These are phyloP conservation scores for Aulographum hederae DNA, from an alignment of 2,329 filamentous ascomycete genomes.

Conservation along the genomic window DNA sequence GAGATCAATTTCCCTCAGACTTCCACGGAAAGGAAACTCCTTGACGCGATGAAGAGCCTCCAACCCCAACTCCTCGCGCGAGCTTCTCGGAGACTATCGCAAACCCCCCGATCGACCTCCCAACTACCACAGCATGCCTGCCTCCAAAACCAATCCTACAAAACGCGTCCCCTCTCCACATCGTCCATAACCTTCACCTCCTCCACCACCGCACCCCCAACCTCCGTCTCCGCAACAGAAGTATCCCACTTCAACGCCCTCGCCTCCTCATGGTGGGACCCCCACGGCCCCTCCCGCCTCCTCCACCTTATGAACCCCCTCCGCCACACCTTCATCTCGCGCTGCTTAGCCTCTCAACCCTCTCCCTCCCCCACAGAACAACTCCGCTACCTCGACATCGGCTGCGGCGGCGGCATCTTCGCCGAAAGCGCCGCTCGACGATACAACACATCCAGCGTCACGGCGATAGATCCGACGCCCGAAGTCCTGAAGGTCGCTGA, in stretches of 20 bases:
- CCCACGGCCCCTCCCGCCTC: constrained; percentile 75
- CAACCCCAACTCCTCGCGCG: no score
- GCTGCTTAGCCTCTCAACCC: constrained; percentile 43
- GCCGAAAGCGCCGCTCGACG: constrained; percentile 69
- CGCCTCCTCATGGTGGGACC: constrained; percentile 93
- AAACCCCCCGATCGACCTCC: no score
- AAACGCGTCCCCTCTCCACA: no score
- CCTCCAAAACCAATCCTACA: no score
- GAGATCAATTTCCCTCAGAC: no score
- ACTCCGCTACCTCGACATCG: constrained; percentile 70
- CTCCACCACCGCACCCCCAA: no score
- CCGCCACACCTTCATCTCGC: constrained; percentile 75
- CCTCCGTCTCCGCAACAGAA: constrained; percentile 56
- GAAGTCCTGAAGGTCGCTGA: constrained; percentile 59
- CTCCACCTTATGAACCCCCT: constrained; percentile 97
- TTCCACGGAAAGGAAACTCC: no score
- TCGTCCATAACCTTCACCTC: no score
- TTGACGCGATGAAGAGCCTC: no score
- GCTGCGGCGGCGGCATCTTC: constrained; percentile 93
- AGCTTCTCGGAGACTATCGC: no score
- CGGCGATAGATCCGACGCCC: constrained; percentile 60
- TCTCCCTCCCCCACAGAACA: constrained; percentile 18
- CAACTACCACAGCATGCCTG: no score
- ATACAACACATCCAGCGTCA: constrained; percentile 42
- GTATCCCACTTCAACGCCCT: constrained; percentile 89